Conservation (phyloP, 106 monocot species). For the Amphibolis antarctica region DNA sequence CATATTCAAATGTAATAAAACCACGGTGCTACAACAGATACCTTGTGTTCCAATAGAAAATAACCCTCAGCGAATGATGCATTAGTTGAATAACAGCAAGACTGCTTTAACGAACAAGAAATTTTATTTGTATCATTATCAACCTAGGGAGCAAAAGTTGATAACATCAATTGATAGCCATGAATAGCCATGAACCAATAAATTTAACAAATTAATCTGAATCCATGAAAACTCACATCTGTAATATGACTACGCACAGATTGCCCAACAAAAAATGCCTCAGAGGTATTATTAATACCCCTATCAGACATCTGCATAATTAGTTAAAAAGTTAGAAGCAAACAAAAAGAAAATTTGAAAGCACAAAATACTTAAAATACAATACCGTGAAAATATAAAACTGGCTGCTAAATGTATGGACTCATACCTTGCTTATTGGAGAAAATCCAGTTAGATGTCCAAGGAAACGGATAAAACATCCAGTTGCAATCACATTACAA, state of each 20-base stretch:
- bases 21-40: too few species aligned
- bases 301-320: slow-evolving; percentile 42
- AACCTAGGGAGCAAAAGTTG: slow-evolving; percentile 52
- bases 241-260: slow-evolving; percentile 72
- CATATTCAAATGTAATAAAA: too few species aligned
- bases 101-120: slow-evolving; percentile 77
- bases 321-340: background rate
- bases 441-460: slow-evolving; percentile 86
- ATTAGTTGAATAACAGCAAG: slow-evolving; percentile 71
- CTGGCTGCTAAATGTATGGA: background rate
- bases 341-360: slow-evolving; percentile 1
- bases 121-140: slow-evolving; percentile 51
- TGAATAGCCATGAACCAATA: background rate
- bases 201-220: background rate
- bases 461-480: slow-evolving; percentile 94
- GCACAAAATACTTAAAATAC: background rate
- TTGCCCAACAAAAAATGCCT: slow-evolving; percentile 81
- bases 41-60: slow-evolving; percentile 82
- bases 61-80: slow-evolving; percentile 58
- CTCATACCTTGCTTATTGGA: slow-evolving; percentile 51
- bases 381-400: background rate
- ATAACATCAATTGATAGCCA: background rate
- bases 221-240: slow-evolving; percentile 35
- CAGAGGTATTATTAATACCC: slow-evolving; percentile 29
- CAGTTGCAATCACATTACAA: slow-evolving; percentile 76